Evolutionary conservation across 371 early-diverging fungal species (phyloP), one percentile per base, ranked within the genome.

Genomic region (Circinella umbellata): DNA sequence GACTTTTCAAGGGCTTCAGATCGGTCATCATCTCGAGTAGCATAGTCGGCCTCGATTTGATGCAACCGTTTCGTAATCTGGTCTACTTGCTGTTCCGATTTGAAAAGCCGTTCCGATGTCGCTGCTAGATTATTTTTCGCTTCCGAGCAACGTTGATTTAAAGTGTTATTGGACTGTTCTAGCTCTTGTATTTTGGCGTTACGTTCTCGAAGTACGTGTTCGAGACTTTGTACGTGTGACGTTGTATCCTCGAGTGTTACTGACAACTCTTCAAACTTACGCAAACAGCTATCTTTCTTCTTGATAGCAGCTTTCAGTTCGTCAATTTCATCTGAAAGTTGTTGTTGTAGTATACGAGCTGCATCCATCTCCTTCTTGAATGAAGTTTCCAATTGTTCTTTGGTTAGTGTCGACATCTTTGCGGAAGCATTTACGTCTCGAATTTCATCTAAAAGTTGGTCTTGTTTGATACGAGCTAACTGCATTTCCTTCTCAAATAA

Each of bases 171-270:
- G 20, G 48, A 46, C n/a, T 64, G 51, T 53, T 64, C 48, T 38
- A 49, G 27, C 18, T 64, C 35, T 15, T 64, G 34, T 17, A 64
- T 15, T 18, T 53, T 34, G 17, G 54, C 47, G 4, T 49, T 53
- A 20, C 51, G 65, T 34, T 64, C 65, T 48, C 38, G 49, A 9
- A 64, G 34, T 3, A n/a, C 51, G 7, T 18, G 53, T 35, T 64
- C 48, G 4, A 64, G 51, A 47, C 38, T 38, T 17, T 64, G 48
- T 15, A 64, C 27, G 18, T 64, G 53, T 15, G 65, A 48, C 11
- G 49, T 64, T 38, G 49, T 17, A 38, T 64, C 65, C 17, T 64
- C 53, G 34, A 64, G 37, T 37, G n/a, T 48, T 13, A 9, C 27
- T 14, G 36, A 35, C 7, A 64, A 35, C 37, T 48, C 53, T 36